These are phyloP conservation scores for Ogataea ramenticola DNA, from an alignment of 805 yeast species.

Conservation along the genomic window DNA sequence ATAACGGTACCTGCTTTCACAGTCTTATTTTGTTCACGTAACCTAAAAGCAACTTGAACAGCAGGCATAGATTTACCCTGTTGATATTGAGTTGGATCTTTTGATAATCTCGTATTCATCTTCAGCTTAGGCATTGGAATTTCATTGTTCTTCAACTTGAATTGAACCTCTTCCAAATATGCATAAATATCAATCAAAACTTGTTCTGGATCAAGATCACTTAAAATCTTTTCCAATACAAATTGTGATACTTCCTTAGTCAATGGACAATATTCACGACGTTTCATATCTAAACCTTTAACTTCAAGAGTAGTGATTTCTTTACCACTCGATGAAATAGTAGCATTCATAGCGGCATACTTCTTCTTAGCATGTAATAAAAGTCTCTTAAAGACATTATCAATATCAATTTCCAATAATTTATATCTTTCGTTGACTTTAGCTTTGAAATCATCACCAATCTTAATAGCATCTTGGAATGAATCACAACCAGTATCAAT, in stretches of 20 bases:
- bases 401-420: conserved; percentile 88
- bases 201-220: conserved; percentile 69
- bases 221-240: conserved; percentile 63
- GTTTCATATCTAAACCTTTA: conserved; percentile 93
- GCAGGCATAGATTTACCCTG: conserved; percentile 76
- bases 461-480: conserved; percentile 65
- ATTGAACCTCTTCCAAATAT: conserved; percentile 56
- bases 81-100: conserved; percentile 81
- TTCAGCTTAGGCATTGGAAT: conserved; percentile 61
- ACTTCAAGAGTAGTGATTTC: conserved; percentile 66
- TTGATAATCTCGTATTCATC: conserved; percentile 82
- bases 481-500: conserved; percentile 77
- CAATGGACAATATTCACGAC: conserved; percentile 92
- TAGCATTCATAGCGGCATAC: conserved; percentile 81
- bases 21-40: conserved; percentile 76
- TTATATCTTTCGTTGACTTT: conserved; percentile 85
- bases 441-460: conserved; percentile 80
- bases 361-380: conserved; percentile 93
- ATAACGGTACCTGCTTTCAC: conserved; percentile 87
- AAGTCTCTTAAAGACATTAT: conserved; percentile 81
- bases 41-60: conserved; percentile 83
- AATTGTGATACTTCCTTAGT: conserved; percentile 82
- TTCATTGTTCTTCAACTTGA: conserved; percentile 51
- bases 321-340: conserved; percentile 37
- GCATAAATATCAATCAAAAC: conserved; percentile 66